Evolutionary conservation across 352 stramenopile species (phyloP), one percentile per base, ranked within the genome.

Genomic region (Aphanomyces invadans): DNA sequence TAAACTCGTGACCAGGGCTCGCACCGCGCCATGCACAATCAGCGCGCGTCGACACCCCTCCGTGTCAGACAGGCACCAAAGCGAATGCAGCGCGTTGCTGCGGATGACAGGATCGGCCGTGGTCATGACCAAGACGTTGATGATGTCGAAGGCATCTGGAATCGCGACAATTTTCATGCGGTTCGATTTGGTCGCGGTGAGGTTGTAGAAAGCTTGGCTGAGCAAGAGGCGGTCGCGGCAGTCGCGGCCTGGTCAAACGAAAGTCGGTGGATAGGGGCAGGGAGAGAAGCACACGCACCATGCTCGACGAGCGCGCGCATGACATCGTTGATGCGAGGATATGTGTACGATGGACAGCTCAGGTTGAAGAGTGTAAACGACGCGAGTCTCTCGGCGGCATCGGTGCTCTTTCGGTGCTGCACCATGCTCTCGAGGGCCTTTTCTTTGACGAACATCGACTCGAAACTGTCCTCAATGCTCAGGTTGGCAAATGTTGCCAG

Each of bases 391-490:
- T 86, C 82, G 2, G 71, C 72, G 7, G 77, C 39, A 0, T 70
- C 62, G 4, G 64, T 78, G 2, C 64, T 65, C 46, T 78, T 78
- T 55, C 80, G 69, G 51, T 86, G 78, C 61, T 78, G 81, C 3
- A 87, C 48, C 1, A 89, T 72, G 26, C 72, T 79, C 19, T 87
- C 80, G 44, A 90, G 79, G 11, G 70, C 79, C 59, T 89, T 90
- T 23, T 90, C 82, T 64, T 87, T 87, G 53, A 90, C 78, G 62
- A 89, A 86, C 0, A 73, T 68, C 48, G 71, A 76, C 68, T 90
- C 82, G 36, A 74, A 77, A 15, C 76, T 74, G 51, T 90, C 82
- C 39, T 90, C 80, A 29, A 90, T 89, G 32, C 80, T 90, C 19
- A 89, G 57, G 44, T 90, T 90, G 2, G 80, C 78, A n/a, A 88